Conservation (phyloP, 495 filamentous ascomycete genomes). For the Lindgomyces ingoldianus region DNA sequence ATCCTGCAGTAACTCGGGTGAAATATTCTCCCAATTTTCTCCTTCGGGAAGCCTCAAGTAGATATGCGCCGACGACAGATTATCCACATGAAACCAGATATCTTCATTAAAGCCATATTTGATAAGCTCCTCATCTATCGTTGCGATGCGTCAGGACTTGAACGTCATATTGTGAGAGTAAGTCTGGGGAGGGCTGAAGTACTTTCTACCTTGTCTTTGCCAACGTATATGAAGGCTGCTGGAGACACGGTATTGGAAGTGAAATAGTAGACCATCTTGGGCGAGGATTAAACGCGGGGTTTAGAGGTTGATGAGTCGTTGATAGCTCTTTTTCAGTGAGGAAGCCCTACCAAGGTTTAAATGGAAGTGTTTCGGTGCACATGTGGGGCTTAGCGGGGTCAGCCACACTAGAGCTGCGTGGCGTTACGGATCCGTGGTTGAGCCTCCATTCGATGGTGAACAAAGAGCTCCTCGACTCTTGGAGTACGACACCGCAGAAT, state of each 20-base stretch:
- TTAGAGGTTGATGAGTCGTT: neutral
- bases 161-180: neutral
- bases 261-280: slow-evolving; percentile 90
- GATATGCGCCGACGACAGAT: slow-evolving; percentile 93
- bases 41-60: slow-evolving; percentile 84
- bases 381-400: neutral
- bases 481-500: too few relatives aligned
- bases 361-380: too few relatives aligned
- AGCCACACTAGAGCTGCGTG: neutral
- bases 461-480: too few relatives aligned
- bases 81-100: slow-evolving; percentile 99
- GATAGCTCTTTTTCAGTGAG: neutral
- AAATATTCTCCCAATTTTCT: slow-evolving; percentile 82
- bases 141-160: neutral
- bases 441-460: too few relatives aligned
- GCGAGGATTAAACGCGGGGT: neutral
- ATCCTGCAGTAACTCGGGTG: slow-evolving; percentile 73
- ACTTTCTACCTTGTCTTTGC: slow-evolving; percentile 99
- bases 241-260: slow-evolving; percentile 78
- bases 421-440: neutral
- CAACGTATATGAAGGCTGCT: slow-evolving; percentile 84
- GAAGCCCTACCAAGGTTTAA: too few relatives aligned
- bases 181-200: slow-evolving; percentile 41
- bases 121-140: slow-evolving; percentile 92
- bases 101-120: slow-evolving; percentile 91